These are phyloP conservation scores for Hericium coralloides DNA, from an alignment of 768 basidiomycete genomes.

Conservation along the genomic window DNA sequence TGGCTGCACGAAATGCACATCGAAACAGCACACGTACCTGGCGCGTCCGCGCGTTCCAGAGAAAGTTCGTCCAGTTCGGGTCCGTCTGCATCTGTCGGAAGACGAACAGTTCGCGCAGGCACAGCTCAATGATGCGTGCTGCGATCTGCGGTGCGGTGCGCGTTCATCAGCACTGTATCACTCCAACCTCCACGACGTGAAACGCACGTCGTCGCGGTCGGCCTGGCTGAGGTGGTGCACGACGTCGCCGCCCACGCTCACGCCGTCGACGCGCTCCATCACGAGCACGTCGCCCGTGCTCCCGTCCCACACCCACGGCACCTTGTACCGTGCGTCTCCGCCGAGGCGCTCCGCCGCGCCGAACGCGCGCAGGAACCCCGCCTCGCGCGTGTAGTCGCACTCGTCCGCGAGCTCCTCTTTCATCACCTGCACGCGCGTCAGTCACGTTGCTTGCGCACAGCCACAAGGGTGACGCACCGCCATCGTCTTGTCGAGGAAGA, in stretches of 20 bases:
- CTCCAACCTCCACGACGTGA: neutral
- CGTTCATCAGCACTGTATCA: neutral
- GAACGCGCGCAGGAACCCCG: conserved; percentile 58
- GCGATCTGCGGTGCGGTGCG: conserved; percentile 57
- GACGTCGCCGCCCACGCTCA: conserved; percentile 64
- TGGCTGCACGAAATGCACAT: no score
- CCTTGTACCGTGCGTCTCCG: conserved; percentile 58
- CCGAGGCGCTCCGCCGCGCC: conserved; percentile 41
- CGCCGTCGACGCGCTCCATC: conserved; percentile 78
- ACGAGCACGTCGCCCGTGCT: conserved; percentile 80
- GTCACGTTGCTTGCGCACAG: neutral
- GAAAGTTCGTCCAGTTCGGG: conserved; percentile 97
- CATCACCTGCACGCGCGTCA: conserved; percentile 60
- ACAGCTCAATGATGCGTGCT: conserved; percentile 70
- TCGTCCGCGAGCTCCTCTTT: conserved; percentile 86
- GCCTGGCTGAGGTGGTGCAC: conserved; percentile 47
- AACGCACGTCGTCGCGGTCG: conserved; percentile 63
- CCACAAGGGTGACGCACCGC: conserved; percentile 32
- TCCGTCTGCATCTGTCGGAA: conserved; percentile 97
- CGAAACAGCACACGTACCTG: conserved; percentile 34
- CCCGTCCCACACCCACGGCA: conserved; percentile 81
- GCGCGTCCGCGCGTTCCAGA: conserved; percentile 65
- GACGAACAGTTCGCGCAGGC: conserved; percentile 82
- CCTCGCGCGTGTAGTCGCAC: conserved; percentile 85
- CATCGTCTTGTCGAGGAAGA: conserved; percentile 86